These are phyloP conservation scores for Draba incana DNA, from an alignment of 345 rosid genomes.

Conservation along the genomic window DNA sequence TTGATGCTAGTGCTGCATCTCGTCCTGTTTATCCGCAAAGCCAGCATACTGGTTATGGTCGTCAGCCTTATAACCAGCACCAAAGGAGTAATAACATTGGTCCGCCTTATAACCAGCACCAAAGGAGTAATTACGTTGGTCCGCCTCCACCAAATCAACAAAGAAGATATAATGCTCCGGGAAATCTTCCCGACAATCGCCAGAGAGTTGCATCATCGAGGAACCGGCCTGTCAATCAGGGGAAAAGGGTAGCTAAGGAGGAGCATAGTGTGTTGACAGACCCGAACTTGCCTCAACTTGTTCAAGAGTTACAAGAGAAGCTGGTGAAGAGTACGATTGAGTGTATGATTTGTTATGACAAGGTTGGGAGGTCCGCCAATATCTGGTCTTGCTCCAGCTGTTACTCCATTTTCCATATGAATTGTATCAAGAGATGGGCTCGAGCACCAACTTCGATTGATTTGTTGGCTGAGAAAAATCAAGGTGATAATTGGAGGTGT, in stretches of 20 bases:
- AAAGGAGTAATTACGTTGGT: slow-evolving; percentile 26
- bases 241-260: slow-evolving; percentile 43
- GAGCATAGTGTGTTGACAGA: slow-evolving; percentile 46
- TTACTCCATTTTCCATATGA: slow-evolving; percentile 89
- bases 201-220: slow-evolving; percentile 43
- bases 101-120: slow-evolving; percentile 18
- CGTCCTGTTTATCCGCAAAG: slow-evolving; percentile 24
- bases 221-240: slow-evolving; percentile 46
- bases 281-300: slow-evolving; percentile 78
- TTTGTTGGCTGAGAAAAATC: slow-evolving; percentile 73
- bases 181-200: slow-evolving; percentile 40
- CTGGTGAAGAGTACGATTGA: slow-evolving; percentile 69
- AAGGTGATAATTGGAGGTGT: slow-evolving; percentile 94
- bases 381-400: slow-evolving; percentile 97
- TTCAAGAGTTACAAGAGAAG: slow-evolving; percentile 92
- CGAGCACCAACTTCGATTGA: slow-evolving; percentile 91
- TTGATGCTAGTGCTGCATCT: slow-evolving; percentile 24
- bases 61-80: slow-evolving; percentile 22
- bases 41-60: slow-evolving; percentile 10
- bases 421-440: slow-evolving; percentile 95
- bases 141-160: slow-evolving; percentile 40
- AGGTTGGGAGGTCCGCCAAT: slow-evolving; percentile 76
- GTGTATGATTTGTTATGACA: slow-evolving; percentile 98
- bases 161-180: slow-evolving; percentile 44
- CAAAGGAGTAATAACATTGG: slow-evolving; percentile 29